phyloP scores from a whole-genome alignment of 225 moss, liverwort and hornwort species.

The Physcomitrellopsis africana region DNA sequence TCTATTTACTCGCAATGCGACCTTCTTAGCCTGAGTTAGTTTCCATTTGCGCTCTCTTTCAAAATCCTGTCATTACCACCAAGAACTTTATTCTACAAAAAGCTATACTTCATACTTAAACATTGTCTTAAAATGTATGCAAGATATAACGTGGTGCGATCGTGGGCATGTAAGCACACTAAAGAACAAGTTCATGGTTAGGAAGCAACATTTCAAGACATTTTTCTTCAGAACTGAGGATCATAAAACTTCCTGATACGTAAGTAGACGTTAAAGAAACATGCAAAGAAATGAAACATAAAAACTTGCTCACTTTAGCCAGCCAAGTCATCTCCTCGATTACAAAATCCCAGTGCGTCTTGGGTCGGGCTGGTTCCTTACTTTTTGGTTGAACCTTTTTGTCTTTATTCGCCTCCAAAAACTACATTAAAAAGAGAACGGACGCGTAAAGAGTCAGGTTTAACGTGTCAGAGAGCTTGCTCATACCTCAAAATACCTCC shows the following conservation, averaged over 20 bases:
- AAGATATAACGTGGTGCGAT: neutral
- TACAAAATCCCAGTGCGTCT: constrained; percentile 99
- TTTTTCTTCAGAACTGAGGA: neutral
- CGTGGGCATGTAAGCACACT: neutral
- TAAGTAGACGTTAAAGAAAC: neutral
- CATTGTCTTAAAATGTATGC: neutral
- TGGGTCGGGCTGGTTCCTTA: constrained; percentile 84
- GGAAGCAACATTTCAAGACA: neutral
- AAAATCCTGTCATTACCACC: constrained; percentile 79
- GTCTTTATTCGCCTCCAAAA: constrained; percentile 57
- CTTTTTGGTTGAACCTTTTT: constrained; percentile 80
- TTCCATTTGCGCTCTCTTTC: constrained; percentile 99
- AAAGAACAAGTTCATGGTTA: neutral
- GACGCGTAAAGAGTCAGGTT: constrained; percentile 8
- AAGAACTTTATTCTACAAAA: neutral
- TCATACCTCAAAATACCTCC: neutral
- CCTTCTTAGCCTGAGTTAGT: constrained; percentile 95
- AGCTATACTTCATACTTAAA: neutral
- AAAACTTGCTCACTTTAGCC: constrained; percentile 70
- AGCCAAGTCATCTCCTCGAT: constrained; percentile 98
- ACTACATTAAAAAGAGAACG: too few relatives aligned
- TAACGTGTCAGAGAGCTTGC: neutral
- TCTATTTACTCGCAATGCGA: constrained; percentile 76
- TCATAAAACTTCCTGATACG: neutral
- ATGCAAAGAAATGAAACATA: neutral